Evolutionary conservation across 257 asterid species (phyloP).

Genomic region (Linaria vulgaris): DNA sequence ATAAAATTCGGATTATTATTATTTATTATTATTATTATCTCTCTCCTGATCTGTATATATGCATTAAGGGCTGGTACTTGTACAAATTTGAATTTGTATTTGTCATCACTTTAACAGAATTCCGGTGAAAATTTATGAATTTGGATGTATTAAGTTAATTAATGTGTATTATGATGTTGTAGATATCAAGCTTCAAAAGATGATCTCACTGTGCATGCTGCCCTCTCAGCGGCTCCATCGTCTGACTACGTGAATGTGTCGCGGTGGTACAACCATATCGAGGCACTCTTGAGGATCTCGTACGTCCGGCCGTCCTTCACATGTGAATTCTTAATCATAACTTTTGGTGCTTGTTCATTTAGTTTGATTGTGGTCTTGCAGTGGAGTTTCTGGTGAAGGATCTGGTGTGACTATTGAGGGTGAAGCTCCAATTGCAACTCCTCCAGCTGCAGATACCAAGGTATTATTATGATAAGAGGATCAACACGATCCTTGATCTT

Average conservation of each 20-base stretch:
- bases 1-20: not conserved
- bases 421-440: slow-evolving; percentile 53
- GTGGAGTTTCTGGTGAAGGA: slow-evolving; percentile 72
- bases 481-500: not conserved
- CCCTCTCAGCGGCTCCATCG: slow-evolving; percentile 59
- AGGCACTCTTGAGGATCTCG: slow-evolving; percentile 57
- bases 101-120: too few species aligned
- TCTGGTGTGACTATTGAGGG: slow-evolving; percentile 57
- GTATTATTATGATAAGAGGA: slow-evolving; percentile 16
- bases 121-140: too few species aligned
- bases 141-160: not conserved
- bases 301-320: slow-evolving; percentile 21
- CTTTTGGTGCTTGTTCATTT: slow-evolving; percentile 1
- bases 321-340: not conserved
- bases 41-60: too few species aligned
- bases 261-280: slow-evolving; percentile 66
- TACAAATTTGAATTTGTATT: too few species aligned
- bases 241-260: slow-evolving; percentile 54
- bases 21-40: not conserved
- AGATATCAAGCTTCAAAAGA: slow-evolving; percentile 89
- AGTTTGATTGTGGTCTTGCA: slow-evolving; percentile 28
- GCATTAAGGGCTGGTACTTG: not conserved
- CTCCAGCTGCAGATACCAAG: slow-evolving; percentile 54
- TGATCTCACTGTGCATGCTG: slow-evolving; percentile 63
- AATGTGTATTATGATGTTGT: slow-evolving; percentile 3